Percentiles rank a stretch among this genome's conserved stretches.
phyloP scores from a whole-genome alignment of 2,329 filamentous ascomycete genomes.

The Corinectria fuckeliana region DNA sequence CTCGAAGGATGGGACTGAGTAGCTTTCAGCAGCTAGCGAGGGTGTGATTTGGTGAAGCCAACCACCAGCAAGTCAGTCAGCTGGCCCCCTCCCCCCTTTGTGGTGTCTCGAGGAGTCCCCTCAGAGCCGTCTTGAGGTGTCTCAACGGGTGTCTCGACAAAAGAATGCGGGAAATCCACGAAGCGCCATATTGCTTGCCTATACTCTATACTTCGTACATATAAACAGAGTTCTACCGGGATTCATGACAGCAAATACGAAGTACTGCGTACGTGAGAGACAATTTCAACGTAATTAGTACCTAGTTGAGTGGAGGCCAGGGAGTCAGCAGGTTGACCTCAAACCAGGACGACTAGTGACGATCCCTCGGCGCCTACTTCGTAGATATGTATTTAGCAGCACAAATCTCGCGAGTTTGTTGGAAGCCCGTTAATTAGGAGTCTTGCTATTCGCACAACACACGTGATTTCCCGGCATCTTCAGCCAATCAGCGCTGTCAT shows the following conservation, averaged over 20 bases:
- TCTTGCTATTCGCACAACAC: too few relatives aligned
- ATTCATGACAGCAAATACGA: background rate
- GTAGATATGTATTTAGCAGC: too few relatives aligned
- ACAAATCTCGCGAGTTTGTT: too few relatives aligned
- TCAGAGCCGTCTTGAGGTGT: background rate
- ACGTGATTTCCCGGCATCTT: too few relatives aligned
- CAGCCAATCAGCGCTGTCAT: too few relatives aligned
- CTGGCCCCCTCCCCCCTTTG: constrained; percentile 3
- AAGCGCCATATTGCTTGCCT: background rate
- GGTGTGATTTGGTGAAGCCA: background rate
- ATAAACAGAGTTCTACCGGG: background rate
- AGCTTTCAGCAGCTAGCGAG: background rate
- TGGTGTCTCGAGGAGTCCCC: background rate
- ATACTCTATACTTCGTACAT: background rate
- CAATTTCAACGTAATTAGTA: too few relatives aligned
- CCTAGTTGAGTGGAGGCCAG: too few relatives aligned
- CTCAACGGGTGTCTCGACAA: background rate
- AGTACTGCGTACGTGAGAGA: too few relatives aligned
- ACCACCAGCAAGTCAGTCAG: constrained; percentile 12
- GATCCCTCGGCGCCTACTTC: background rate
- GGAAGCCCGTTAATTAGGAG: too few relatives aligned
- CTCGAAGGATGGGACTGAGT: background rate
- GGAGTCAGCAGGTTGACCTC: background rate
- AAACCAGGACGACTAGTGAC: too few relatives aligned
- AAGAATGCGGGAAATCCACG: background rate